Evolutionary conservation across 2,329 filamentous ascomycete genomes (phyloP).

Genomic region (Aspergillus flavus): DNA sequence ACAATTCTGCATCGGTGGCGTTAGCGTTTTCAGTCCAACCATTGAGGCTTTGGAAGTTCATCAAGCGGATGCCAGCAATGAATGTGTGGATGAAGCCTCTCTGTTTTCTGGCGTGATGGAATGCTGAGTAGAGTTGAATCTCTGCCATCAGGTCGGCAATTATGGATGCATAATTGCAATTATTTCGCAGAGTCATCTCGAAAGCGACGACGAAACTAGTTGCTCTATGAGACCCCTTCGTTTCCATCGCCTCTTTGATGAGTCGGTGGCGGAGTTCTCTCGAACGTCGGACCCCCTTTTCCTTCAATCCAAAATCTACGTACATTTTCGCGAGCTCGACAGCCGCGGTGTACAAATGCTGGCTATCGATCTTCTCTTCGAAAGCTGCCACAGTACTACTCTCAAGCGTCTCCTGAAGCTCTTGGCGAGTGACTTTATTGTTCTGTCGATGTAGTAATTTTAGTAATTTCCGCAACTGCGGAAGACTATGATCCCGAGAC

Average conservation of each 20-base stretch:
- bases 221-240: background rate
- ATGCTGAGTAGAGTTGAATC: conserved; percentile 2
- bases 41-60: conserved; percentile 5
- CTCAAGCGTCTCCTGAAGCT: background rate
- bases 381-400: background rate
- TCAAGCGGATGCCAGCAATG: conserved; percentile 1
- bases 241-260: background rate
- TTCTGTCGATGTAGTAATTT: background rate
- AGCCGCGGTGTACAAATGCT: background rate
- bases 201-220: conserved; percentile 4
- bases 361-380: background rate
- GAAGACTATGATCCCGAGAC: background rate
- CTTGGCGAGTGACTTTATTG: background rate
- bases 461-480: background rate
- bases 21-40: background rate
- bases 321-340: background rate
- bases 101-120: background rate
- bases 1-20: conserved; percentile 2
- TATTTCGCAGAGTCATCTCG: background rate
- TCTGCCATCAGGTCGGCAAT: conserved; percentile 8
- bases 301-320: background rate
- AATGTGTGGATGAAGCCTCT: conserved; percentile 2
- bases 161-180: background rate
- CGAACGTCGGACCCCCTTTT: background rate
- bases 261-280: background rate